Conservation (phyloP, 2,329 filamentous ascomycete species). For the Davidsoniella neocaledoniae region DNA sequence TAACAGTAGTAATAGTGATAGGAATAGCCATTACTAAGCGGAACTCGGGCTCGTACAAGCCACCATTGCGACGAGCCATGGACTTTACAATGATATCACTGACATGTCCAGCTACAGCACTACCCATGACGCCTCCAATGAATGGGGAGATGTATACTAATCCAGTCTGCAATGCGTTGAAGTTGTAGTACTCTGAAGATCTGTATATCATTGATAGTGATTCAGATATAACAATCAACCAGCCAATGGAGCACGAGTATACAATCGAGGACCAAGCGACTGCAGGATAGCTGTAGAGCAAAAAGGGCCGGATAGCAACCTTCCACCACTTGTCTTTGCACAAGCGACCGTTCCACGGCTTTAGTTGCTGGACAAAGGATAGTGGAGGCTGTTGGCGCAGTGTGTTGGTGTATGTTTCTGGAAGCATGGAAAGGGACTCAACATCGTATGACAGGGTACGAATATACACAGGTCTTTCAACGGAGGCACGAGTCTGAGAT, state of each 20-base stretch:
- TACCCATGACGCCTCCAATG: conserved; percentile 75
- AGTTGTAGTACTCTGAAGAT: conserved; percentile 53
- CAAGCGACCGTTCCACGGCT: conserved; percentile 62
- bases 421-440: conserved; percentile 6
- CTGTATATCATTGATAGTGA: conserved; percentile 69
- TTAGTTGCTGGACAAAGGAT: conserved; percentile 59
- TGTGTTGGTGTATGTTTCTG: conserved; percentile 48
- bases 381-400: conserved; percentile 50
- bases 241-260: conserved; percentile 78
- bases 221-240: conserved; percentile 83
- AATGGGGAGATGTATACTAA: conserved; percentile 85
- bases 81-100: conserved; percentile 70
- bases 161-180: conserved; percentile 63
- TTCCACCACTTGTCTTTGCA: conserved; percentile 63
- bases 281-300: conserved; percentile 73
- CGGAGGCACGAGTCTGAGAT: not conserved
- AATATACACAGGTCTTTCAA: conserved; percentile 3
- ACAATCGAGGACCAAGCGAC: conserved; percentile 78
- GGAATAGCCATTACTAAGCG: conserved; percentile 75
- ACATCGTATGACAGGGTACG: conserved; percentile 10
- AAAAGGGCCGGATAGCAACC: conserved; percentile 62
- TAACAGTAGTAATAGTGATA: conserved; percentile 57
- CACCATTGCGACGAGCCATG: conserved; percentile 76
- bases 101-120: conserved; percentile 73
- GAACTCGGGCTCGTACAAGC: conserved; percentile 89